These are phyloP conservation scores for Malania oleifera DNA, from an alignment of 164 flowering plant species.

Conservation along the genomic window DNA sequence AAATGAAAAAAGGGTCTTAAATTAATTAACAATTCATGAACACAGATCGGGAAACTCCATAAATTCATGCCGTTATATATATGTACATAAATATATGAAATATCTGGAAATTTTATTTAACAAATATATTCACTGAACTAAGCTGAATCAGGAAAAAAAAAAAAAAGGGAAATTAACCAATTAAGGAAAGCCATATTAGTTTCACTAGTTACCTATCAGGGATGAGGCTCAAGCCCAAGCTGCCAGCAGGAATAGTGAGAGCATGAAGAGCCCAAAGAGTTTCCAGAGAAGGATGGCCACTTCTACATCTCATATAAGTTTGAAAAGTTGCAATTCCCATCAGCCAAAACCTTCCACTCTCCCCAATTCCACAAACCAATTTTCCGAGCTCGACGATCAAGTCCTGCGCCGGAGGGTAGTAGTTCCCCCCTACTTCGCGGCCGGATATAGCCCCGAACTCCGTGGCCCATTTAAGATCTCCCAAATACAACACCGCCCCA, in stretches of 20 bases:
- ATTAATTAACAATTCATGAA: background rate
- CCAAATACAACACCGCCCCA: slow-evolving; percentile 69
- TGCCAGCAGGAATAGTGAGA: slow-evolving; percentile 62
- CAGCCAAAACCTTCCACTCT: slow-evolving; percentile 57
- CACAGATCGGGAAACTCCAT: background rate
- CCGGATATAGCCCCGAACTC: slow-evolving; percentile 45
- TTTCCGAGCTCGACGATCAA: slow-evolving; percentile 77
- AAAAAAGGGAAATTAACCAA: too few species aligned
- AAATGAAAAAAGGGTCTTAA: background rate
- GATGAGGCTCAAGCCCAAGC: slow-evolving; percentile 71
- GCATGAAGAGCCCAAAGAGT: slow-evolving; percentile 70
- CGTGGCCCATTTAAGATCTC: slow-evolving; percentile 81
- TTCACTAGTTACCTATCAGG: slow-evolving; percentile 50
- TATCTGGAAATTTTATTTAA: too few species aligned
- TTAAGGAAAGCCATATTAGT: background rate
- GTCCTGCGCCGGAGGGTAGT: slow-evolving; percentile 62
- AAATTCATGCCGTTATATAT: too few species aligned
- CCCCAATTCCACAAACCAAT: slow-evolving; percentile 44
- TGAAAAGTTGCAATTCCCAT: slow-evolving; percentile 79
- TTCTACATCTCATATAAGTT: slow-evolving; percentile 66
- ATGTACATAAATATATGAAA: too few species aligned
- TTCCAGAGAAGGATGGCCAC: slow-evolving; percentile 68
- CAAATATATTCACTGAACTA: too few species aligned
- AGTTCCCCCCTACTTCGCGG: slow-evolving; percentile 37
- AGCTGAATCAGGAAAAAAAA: background rate